These are phyloP conservation scores for Musa acuminata DNA, from an alignment of 176 grass and related monocot species.

Conservation along the genomic window DNA sequence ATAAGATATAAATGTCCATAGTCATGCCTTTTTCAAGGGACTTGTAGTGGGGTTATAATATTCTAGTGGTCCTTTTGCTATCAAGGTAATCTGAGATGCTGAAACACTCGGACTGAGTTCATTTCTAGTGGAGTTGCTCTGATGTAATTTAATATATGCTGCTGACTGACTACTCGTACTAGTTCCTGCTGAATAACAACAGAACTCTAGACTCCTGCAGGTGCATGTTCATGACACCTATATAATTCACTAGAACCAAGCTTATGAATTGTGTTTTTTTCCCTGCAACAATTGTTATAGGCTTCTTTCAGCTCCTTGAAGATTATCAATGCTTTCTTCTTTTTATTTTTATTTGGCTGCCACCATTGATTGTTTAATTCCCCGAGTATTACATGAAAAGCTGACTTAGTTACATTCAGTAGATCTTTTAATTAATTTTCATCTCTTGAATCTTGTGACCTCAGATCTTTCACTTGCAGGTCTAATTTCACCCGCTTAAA, in stretches of 20 bases:
- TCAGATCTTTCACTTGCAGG: conserved; percentile 26
- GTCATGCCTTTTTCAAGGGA: too few species aligned
- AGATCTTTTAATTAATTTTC: background rate
- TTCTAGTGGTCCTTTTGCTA: too few species aligned
- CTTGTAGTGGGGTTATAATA: too few species aligned
- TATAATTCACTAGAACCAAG: background rate
- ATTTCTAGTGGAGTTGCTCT: too few species aligned
- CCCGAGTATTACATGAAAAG: background rate
- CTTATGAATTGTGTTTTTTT: background rate
- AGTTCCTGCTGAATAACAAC: background rate
- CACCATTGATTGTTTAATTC: background rate
- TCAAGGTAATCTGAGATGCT: too few species aligned
- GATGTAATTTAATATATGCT: too few species aligned
- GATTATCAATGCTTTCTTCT: background rate
- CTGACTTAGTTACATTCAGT: background rate
- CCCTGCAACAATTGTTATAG: background rate
- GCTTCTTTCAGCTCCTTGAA: background rate
- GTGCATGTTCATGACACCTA: background rate
- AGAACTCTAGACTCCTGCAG: background rate
- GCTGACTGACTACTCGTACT: background rate
- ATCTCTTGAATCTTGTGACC: conserved; percentile 8
- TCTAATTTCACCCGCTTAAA: conserved; percentile 60
- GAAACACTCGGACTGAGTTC: too few species aligned
- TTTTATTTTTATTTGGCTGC: background rate
- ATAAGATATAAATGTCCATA: too few species aligned